phyloP scores from a whole-genome alignment of 176 grass and related monocot species.

The Triticum turgidum region DNA sequence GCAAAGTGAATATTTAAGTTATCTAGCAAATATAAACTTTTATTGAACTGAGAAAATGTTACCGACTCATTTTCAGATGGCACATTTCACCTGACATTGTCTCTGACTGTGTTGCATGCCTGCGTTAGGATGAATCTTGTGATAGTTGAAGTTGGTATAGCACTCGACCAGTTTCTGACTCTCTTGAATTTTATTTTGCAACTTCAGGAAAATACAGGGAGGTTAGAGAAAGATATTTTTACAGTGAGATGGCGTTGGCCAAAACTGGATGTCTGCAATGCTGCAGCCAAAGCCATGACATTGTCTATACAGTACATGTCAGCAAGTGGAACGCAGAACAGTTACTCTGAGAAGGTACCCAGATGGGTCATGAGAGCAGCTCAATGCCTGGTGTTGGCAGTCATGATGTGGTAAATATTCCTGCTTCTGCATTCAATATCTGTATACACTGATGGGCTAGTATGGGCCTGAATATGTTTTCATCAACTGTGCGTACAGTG shows the following conservation, averaged over 20 bases:
- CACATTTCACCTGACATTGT: slow-evolving; percentile 18
- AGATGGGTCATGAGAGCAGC: neutral
- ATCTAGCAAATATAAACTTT: slow-evolving; percentile 16
- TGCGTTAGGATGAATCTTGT: slow-evolving; percentile 3
- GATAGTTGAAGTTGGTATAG: neutral
- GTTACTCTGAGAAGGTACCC: slow-evolving; percentile 18
- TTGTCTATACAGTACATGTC: slow-evolving; percentile 8
- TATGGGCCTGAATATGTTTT: slow-evolving; percentile 27
- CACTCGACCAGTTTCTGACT: slow-evolving; percentile 13
- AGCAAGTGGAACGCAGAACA: slow-evolving; percentile 35
- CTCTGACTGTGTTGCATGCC: slow-evolving; percentile 20
- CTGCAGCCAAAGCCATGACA: slow-evolving; percentile 20
- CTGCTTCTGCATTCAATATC: slow-evolving; percentile 30
- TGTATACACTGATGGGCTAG: slow-evolving; percentile 11
- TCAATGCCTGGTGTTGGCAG: slow-evolving; percentile 21
- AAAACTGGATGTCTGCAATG: neutral
- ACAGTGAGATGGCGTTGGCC: neutral
- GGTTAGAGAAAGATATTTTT: slow-evolving; percentile 25
- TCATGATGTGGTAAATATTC: slow-evolving; percentile 22
- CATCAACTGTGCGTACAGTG: slow-evolving; percentile 38
- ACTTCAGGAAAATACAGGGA: neutral
- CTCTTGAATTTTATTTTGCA: neutral
- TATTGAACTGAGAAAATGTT: neutral
- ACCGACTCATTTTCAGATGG: neutral
- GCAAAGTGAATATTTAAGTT: neutral